Evolutionary conservation across 2,329 filamentous ascomycete species (phyloP), one percentile per base, ranked within the genome.

Genomic region (Tolypocladium guangdongense): DNA sequence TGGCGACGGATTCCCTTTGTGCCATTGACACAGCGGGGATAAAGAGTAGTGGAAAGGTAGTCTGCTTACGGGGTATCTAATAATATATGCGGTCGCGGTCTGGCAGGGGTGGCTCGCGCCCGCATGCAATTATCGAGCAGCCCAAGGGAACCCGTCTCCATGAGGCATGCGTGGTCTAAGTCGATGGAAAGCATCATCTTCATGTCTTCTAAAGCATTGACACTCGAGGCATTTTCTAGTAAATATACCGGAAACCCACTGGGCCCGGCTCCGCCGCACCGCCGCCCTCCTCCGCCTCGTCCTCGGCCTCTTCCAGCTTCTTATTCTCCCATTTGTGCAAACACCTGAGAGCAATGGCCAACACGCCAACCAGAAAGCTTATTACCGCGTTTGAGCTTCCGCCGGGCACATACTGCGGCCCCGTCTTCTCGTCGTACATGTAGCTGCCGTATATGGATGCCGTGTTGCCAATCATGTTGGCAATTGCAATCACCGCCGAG

Each of bases 401-500:
- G 2, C 78, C 81, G 1, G 71, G 64, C 3, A 73, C 68, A 53
- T 78, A 80, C 6, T 72, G 72, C 1, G 71, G 71, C 0, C 73
- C 73, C 0, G 68, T 64, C 0, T 64, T 67, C 7, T 63, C 57
- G 0, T 72, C 71, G 49, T 75, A 78, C 72, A 78, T 74, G 60
- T 77, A 77, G 6, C 68, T 70, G 16, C 66, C 67, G 50, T 77
- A 78, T 39, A 77, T 75, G 49, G 68, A 74, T 0, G 73, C 73
- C 10, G 67, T 78, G 63, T 86, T 86, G 0, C 84, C 86, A 43
- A 88, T 72, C 58, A 86, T 68, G 61, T 87, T 86, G 49, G 84
- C 70, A n/a, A 88, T 75, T 10, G 84, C 80, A 51, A 88, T 84
- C 4, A 78, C 78, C 2, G 79, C 78, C 5, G 85, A 86, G 2